A percentile compares a stretch with the other conserved stretches of the same genome.
phyloP scores from a whole-genome alignment of 331 rosid species.

The Cydonia oblonga region DNA sequence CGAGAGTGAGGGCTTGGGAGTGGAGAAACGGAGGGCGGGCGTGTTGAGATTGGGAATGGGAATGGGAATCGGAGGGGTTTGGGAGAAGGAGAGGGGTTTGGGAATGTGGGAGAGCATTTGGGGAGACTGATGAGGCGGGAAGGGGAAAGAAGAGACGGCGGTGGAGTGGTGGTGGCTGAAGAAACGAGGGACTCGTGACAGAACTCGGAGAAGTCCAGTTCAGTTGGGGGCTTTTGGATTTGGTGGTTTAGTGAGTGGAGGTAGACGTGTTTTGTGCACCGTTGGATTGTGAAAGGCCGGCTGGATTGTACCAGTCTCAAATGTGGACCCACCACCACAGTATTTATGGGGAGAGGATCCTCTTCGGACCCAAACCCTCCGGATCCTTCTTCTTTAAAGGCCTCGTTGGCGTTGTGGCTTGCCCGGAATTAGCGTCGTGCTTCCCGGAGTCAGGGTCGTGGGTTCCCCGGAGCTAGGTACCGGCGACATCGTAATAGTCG shows the following conservation, averaged over 20 bases:
- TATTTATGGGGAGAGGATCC: too few species aligned
- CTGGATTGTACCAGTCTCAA: background rate
- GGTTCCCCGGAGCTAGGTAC: too few species aligned
- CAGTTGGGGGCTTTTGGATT: background rate
- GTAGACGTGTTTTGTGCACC: background rate
- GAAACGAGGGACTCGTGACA: background rate
- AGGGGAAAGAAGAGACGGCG: background rate
- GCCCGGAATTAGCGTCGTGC: too few species aligned
- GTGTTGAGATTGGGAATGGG: constrained; percentile 3
- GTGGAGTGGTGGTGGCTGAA: background rate
- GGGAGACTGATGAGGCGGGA: background rate
- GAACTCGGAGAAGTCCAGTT: background rate
- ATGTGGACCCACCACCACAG: background rate
- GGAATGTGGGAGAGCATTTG: constrained; percentile 28
- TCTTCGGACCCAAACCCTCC: too few species aligned
- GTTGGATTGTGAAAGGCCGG: background rate
- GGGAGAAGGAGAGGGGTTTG: constrained; percentile 1
- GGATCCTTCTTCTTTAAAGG: too few species aligned
- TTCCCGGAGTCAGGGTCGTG: too few species aligned
- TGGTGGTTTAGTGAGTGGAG: background rate
- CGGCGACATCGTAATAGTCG: too few species aligned
- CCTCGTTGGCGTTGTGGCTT: too few species aligned
- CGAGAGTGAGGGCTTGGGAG: background rate
- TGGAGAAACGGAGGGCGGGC: background rate
- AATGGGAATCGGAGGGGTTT: background rate